Evolutionary conservation across 169 alveolate species (phyloP), one percentile per base, ranked within the genome.

Genomic region (Plasmodium berghei): DNA sequence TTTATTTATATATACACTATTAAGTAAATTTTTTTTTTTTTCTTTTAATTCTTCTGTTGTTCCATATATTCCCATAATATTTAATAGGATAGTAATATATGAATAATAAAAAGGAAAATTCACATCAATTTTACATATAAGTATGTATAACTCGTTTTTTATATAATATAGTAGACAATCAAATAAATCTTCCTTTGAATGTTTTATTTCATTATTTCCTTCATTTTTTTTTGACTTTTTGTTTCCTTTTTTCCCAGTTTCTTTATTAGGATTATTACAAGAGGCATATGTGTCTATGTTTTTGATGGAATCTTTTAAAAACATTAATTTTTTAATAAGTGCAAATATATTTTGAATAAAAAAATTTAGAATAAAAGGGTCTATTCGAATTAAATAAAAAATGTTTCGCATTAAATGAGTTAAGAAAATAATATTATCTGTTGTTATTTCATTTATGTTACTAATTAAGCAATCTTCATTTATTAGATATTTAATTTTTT

Each of bases 391-490:
- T 22, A 77, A 58, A 16, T 63, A 63, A 34, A 77, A 77, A 14
- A 77, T 58, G 48, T 77, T 77, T 77, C 72, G 63, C 63, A 77
- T 77, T 46, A 77, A 26, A 46, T 77, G 80, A 0, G 89, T 77
- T 2, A 77, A 67, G 49, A 77, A 77, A 77, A 77, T 24, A 26
- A 77, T 63, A n/a, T 46, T 77, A 69, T 77, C 89, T 18, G 26
- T 26, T 10, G 67, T 64, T 54, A 77, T 64, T 63, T 77, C 42
- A 52, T 77, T 42, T 49, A 77, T 52, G n/a, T 52, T 64, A 22
- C 26, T 4, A 40, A 77, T 64, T 24, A 77, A 46, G 22, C 40
- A 34, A 40, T 64, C 71, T 16, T 18, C 28, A 48, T 59, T 63
- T 24, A 63, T 46, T 40, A 46, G 0, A 64, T 62, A 75, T 55